Base-by-base conservation (phyloP, 179 eudicot species). In the Amaranthus tricolor region DNA sequence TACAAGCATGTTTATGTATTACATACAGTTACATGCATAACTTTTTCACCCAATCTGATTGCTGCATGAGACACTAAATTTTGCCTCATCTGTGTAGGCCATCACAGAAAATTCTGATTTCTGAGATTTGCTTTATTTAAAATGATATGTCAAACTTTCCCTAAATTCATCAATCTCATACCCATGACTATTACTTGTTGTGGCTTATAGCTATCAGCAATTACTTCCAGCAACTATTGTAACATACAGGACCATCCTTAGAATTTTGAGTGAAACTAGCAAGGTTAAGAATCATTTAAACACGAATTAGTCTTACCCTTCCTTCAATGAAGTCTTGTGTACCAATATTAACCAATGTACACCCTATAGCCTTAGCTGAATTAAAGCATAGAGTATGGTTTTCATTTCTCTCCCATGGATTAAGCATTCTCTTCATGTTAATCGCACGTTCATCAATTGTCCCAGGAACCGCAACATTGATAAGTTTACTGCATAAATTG, bases 361-460 rank as follows among this genome's bases (percentile, higher is more conserved):
- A 95, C 70, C 99, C 99, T 76, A 95, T 95, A 45, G 98, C 99
- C 85, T 93, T 95, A 59, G 99, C 99, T 64, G 99, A 95, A 77
- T 95, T 95, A 68, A 95, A 90, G 87, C 98, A 88, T 51, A 95
- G 80, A 44, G 99, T 95, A 56, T 93, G 99, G 76, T 95, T 95
- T 80, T 95, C 99, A 79, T 94, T 95, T 82, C 98, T 88, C 81
- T 95, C 98, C 99, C 99, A 95, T 50, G 97, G 99, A 82, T 95
- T 95, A 52, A 93, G 98, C 72, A 88, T 70, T 11, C 83, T 86
- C 85, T 95, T 95, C 75, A 90, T 89, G 83, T 95, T 95, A 67
- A 95, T 89, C 0, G 99, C 97, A 48, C 99, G 89, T 71, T 95
- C 99, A 81, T 95, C 98, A 77, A 95, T 95, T 47, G 99, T 95